Conservation (phyloP, 2,329 filamentous ascomycete genomes). For the Bimuria novae-zelandiae region DNA sequence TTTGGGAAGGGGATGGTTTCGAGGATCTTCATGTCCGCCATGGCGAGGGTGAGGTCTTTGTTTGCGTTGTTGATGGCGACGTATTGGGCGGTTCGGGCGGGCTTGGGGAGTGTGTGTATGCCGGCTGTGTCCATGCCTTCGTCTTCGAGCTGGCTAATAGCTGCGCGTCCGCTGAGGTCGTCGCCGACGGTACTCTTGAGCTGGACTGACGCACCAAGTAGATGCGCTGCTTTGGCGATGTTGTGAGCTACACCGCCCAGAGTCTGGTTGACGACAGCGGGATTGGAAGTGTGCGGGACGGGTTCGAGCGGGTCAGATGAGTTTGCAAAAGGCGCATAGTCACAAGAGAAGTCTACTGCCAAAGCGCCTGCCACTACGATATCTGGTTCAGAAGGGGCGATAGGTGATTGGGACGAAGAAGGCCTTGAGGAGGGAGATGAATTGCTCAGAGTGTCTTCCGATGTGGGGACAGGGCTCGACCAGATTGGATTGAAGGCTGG, state of each 20-base stretch:
- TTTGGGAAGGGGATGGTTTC: slow-evolving; percentile 47
- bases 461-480: slow-evolving; percentile 18
- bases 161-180: slow-evolving; percentile 75
- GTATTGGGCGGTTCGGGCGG: slow-evolving; percentile 82
- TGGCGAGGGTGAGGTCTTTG: slow-evolving; percentile 85
- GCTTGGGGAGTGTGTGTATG: slow-evolving; percentile 55
- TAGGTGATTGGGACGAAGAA: slow-evolving; percentile 6
- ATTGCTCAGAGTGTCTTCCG: slow-evolving; percentile 18
- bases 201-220: slow-evolving; percentile 67
- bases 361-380: slow-evolving; percentile 91
- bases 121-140: slow-evolving; percentile 68
- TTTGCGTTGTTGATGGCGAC: slow-evolving; percentile 83
- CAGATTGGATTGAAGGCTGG: slow-evolving; percentile 30
- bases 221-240: slow-evolving; percentile 81
- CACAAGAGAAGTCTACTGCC: slow-evolving; percentile 84
- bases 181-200: slow-evolving; percentile 82
- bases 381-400: slow-evolving; percentile 47
- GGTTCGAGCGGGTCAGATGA: slow-evolving; percentile 49
- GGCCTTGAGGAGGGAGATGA: slow-evolving; percentile 19
- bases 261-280: slow-evolving; percentile 76
- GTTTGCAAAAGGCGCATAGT: slow-evolving; percentile 62
- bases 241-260: slow-evolving; percentile 93
- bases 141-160: slow-evolving; percentile 67
- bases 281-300: slow-evolving; percentile 80
- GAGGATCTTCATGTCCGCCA: slow-evolving; percentile 94